Percentiles rank a stretch among this genome's conserved stretches.
Evolutionary conservation across 2,329 filamentous ascomycete species (phyloP).

Genomic region (Hypoxylon sp.): DNA sequence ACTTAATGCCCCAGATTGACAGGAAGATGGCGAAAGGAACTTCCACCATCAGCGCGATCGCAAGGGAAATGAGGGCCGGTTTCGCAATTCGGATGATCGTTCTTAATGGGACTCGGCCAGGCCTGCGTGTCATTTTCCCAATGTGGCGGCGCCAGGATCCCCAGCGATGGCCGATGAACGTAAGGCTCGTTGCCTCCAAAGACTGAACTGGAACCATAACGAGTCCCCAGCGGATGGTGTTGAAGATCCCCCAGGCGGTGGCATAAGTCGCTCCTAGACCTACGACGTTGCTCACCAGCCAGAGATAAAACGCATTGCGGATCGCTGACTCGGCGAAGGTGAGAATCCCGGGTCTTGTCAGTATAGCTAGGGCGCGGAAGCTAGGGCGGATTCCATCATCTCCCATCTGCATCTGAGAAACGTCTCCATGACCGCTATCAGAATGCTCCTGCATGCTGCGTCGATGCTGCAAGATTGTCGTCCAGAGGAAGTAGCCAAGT

Average conservation of each 20-base stretch:
- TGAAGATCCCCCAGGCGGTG: constrained; percentile 82
- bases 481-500: constrained; percentile 71
- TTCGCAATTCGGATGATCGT: constrained; percentile 57
- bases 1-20: constrained; percentile 69
- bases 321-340: constrained; percentile 76
- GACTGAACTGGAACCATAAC: constrained; percentile 81
- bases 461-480: constrained; percentile 52
- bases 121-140: constrained; percentile 38
- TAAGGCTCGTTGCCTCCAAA: constrained; percentile 74
- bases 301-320: constrained; percentile 79
- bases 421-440: neutral
- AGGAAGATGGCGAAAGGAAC: constrained; percentile 75
- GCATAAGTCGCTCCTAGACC: constrained; percentile 75
- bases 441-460: constrained; percentile 18
- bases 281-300: constrained; percentile 77
- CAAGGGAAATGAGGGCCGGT: constrained; percentile 68
- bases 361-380: constrained; percentile 62
- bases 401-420: neutral
- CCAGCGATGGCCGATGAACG: constrained; percentile 78
- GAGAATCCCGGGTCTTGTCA: constrained; percentile 70
- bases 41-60: constrained; percentile 71
- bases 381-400: constrained; percentile 54
- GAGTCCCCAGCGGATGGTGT: constrained; percentile 80
- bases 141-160: constrained; percentile 61
- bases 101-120: constrained; percentile 28